Conservation (phyloP, 306 rosid species). For the Malus orientalis region DNA sequence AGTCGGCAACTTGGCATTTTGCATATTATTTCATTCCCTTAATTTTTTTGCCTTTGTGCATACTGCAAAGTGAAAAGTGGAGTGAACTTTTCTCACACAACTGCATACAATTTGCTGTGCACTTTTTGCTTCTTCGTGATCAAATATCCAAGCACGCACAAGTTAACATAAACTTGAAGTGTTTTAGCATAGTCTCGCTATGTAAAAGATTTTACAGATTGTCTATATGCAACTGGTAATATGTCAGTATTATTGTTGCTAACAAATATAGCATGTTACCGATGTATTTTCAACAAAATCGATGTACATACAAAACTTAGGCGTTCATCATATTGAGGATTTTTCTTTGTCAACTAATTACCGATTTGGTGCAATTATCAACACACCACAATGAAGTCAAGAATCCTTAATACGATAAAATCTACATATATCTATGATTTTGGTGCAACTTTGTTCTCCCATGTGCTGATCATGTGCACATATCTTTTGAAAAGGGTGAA, state of each 20-base stretch:
- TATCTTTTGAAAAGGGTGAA: not conserved
- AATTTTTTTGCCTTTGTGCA: not conserved
- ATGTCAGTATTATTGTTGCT: too few relatives aligned
- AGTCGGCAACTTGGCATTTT: not conserved
- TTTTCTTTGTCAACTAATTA: not conserved
- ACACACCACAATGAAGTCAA: not conserved
- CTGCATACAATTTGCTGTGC: not conserved
- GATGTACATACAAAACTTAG: too few relatives aligned
- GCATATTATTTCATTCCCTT: not conserved
- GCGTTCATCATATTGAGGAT: not conserved
- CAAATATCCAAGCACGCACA: not conserved
- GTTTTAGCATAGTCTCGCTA: not conserved
- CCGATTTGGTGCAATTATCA: not conserved
- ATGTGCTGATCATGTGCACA: not conserved
- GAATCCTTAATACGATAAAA: not conserved
- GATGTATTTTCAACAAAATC: too few relatives aligned
- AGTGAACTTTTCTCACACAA: not conserved
- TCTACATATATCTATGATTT: too few relatives aligned
- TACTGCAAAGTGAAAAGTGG: slow-evolving; percentile 11
- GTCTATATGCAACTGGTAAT: too few relatives aligned
- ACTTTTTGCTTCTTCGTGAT: not conserved
- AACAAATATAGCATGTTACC: not conserved
- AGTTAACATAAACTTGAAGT: not conserved
- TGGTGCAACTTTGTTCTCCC: slow-evolving; percentile 5
- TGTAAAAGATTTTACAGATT: not conserved